Evolutionary conservation across 106 monocot species (phyloP).

Genomic region (Narthecium ossifragum): DNA sequence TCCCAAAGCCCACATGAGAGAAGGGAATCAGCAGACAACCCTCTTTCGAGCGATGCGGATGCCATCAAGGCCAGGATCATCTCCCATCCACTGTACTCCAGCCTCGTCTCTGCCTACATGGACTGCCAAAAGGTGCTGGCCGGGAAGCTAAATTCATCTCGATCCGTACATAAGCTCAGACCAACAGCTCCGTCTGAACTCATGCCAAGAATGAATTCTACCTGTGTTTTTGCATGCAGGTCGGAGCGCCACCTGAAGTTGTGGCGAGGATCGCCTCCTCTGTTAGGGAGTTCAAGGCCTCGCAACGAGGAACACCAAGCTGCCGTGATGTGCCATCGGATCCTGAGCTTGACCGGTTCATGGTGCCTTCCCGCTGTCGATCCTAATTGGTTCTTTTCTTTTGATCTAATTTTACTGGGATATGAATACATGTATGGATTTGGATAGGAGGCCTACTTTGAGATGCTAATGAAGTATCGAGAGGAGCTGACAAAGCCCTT

Average conservation of each 20-base stretch:
- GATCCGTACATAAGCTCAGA: background rate
- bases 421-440: background rate
- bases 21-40: too few species aligned
- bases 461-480: constrained; percentile 29
- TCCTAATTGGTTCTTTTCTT: background rate
- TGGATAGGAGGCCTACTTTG: constrained; percentile 28
- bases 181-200: background rate
- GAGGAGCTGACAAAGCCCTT: constrained; percentile 35
- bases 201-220: background rate
- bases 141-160: background rate
- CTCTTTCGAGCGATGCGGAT: constrained; percentile 23
- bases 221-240: constrained; percentile 10
- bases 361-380: constrained; percentile 18
- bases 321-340: constrained; percentile 19
- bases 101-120: constrained; percentile 44
- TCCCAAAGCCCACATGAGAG: too few species aligned
- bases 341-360: constrained; percentile 71
- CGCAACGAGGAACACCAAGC: constrained; percentile 21
- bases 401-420: background rate
- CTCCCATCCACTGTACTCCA: constrained; percentile 47
- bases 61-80: constrained; percentile 60
- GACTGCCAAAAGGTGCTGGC: constrained; percentile 49
- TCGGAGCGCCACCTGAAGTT: constrained; percentile 55
- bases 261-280: constrained; percentile 32
- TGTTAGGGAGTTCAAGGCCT: constrained; percentile 27